Conservation (phyloP, 805 yeast species). For the Citeromyces matritensis region DNA sequence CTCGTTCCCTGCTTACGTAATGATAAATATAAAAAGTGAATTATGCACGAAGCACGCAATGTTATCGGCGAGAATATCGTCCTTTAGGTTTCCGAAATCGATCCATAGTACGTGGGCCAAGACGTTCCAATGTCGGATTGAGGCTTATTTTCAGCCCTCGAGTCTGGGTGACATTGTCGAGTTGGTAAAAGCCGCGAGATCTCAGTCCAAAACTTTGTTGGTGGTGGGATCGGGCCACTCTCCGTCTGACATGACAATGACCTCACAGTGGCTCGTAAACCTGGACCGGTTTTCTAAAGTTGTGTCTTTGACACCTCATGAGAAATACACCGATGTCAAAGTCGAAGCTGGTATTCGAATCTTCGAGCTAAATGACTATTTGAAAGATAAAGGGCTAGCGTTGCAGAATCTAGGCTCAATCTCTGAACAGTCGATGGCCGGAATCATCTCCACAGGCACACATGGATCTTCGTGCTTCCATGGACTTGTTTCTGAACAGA, state of each 20-base stretch:
- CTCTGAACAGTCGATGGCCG: slow-evolving; percentile 86
- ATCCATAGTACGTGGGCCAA: slow-evolving; percentile 80
- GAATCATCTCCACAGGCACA: slow-evolving; percentile 93
- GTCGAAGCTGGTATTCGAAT: slow-evolving; percentile 91
- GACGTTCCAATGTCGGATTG: slow-evolving; percentile 68
- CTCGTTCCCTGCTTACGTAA: no score
- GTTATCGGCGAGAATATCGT: no score
- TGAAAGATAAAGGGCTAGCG: slow-evolving; percentile 55
- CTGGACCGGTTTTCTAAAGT: slow-evolving; percentile 62
- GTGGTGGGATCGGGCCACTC: slow-evolving; percentile 92
- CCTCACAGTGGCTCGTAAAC: slow-evolving; percentile 77
- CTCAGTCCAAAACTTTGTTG: slow-evolving; percentile 48
- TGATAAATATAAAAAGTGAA: no score
- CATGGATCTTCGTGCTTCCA: slow-evolving; percentile 93
- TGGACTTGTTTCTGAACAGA: slow-evolving; percentile 79
- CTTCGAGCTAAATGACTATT: slow-evolving; percentile 52
- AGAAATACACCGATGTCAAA: slow-evolving; percentile 71
- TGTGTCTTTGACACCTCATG: slow-evolving; percentile 23
- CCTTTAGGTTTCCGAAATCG: slow-evolving; percentile 20
- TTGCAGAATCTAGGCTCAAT: slow-evolving; percentile 89
- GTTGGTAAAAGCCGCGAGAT: slow-evolving; percentile 53
- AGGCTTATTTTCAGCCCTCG: slow-evolving; percentile 65
- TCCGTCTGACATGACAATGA: slow-evolving; percentile 83
- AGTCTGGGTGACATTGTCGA: slow-evolving; percentile 50
- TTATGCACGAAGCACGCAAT: no score